Evolutionary conservation across 73 alveolate genomes (phyloP).

Genomic region (Paramecium caudatum): DNA sequence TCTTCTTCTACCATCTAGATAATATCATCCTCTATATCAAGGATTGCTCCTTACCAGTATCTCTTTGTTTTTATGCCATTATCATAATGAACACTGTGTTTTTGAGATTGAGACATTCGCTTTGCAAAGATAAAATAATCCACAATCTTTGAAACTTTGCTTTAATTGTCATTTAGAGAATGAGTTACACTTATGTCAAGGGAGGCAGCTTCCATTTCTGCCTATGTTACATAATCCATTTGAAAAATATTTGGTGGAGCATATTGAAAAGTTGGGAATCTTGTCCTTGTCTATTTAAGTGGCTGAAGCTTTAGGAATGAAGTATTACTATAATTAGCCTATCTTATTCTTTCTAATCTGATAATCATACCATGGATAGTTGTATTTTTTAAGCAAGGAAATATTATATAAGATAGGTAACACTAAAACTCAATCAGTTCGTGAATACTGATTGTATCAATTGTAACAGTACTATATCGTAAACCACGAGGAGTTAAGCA

Average conservation of each 20-base stretch:
- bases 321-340: background rate
- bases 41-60: background rate
- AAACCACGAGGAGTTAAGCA: background rate
- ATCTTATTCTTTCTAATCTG: background rate
- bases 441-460: background rate
- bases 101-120: background rate
- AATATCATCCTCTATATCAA: background rate
- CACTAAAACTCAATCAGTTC: background rate
- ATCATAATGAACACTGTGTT: background rate
- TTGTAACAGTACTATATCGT: background rate
- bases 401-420: background rate
- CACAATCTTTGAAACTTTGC: background rate
- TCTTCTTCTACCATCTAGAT: background rate
- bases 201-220: background rate
- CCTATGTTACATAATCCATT: background rate
- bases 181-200: too few species aligned
- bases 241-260: background rate
- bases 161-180: background rate
- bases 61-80: conserved; percentile 16
- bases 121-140: background rate
- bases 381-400: conserved; percentile 8
- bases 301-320: background rate
- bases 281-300: background rate
- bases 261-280: conserved; percentile 3
- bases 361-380: background rate